Conservation (phyloP, 768 basidiomycete species). For the Chalciporus piperatus region DNA sequence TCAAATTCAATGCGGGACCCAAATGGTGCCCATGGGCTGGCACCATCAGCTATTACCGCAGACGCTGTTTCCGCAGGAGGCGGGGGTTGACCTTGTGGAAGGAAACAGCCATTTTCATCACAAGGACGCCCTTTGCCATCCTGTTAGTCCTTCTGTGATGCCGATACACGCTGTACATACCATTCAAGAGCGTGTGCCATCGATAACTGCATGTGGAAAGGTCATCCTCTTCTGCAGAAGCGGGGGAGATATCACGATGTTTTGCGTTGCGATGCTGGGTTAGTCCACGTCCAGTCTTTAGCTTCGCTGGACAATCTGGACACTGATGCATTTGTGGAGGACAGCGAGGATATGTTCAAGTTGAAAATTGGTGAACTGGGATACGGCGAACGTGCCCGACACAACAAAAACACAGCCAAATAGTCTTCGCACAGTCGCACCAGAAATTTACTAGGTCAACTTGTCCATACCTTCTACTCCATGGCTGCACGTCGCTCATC, state of each 20-base stretch:
- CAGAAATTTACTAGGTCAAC: neutral
- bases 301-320: neutral
- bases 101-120: slow-evolving; percentile 6
- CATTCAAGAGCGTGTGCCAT: no score
- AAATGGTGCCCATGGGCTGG: slow-evolving; percentile 29
- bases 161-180: no score
- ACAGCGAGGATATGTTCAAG: neutral
- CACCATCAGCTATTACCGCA: neutral
- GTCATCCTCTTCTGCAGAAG: neutral
- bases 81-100: neutral
- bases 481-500: neutral
- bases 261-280: slow-evolving; percentile 1
- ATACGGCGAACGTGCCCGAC: neutral
- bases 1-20: slow-evolving; percentile 25
- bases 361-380: neutral
- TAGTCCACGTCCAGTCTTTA: slow-evolving; percentile 1
- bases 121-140: slow-evolving; percentile 3
- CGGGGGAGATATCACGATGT: slow-evolving; percentile 1
- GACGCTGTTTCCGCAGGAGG: neutral
- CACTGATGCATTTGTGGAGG: neutral
- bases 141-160: no score
- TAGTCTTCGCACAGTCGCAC: neutral
- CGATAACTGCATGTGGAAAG: no score
- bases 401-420: neutral
- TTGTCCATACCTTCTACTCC: neutral